phyloP scores from a whole-genome alignment of 2,329 filamentous ascomycete species.

The Gaeumannomyces tritici region DNA sequence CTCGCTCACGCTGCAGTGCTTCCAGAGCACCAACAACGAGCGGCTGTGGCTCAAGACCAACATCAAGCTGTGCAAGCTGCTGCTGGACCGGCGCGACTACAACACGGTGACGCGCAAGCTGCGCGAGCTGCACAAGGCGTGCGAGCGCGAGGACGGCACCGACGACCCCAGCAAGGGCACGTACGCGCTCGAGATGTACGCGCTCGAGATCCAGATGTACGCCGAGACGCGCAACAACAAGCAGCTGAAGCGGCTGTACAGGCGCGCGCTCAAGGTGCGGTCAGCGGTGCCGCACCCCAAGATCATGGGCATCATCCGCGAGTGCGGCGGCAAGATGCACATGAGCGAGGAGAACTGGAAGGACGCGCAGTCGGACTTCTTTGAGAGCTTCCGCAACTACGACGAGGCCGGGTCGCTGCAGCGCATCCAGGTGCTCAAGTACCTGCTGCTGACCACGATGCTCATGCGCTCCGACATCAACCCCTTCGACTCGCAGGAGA shows the following conservation, averaged over 20 bases:
- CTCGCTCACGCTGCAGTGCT: constrained; percentile 82
- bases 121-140: constrained; percentile 78
- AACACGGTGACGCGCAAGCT: constrained; percentile 70
- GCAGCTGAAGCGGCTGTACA: constrained; percentile 85
- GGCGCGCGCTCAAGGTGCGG: constrained; percentile 80
- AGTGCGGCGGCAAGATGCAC: constrained; percentile 99
- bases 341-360: constrained; percentile 99
- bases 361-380: constrained; percentile 93
- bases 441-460: constrained; percentile 94
- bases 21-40: constrained; percentile 97
- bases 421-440: constrained; percentile 94
- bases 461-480: constrained; percentile 98
- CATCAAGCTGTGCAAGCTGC: constrained; percentile 87
- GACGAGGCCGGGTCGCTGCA: constrained; percentile 95
- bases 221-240: constrained; percentile 96
- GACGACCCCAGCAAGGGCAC: constrained; percentile 95
- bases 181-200: constrained; percentile 91
- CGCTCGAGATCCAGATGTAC: constrained; percentile 97
- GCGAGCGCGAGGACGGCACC: constrained; percentile 75
- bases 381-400: constrained; percentile 97
- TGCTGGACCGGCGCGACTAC: constrained; percentile 88
- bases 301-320: constrained; percentile 97
- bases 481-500: constrained; percentile 97
- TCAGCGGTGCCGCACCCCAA: constrained; percentile 98
- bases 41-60: constrained; percentile 96